Conservation (phyloP, 2,329 filamentous ascomycete species). For the Westerdykella sp. region DNA sequence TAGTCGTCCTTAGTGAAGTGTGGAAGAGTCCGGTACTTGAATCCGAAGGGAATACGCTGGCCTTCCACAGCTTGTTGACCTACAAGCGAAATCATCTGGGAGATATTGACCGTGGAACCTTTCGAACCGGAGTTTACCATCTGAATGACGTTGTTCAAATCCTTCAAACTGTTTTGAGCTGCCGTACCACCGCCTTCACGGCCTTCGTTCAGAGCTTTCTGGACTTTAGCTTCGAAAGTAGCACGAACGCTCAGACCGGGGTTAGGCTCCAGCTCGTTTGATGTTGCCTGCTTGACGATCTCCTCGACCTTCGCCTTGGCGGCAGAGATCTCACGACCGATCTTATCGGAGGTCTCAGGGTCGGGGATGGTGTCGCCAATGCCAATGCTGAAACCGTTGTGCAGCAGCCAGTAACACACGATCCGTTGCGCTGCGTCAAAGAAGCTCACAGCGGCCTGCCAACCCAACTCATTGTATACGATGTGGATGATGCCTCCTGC, state of each 20-base stretch:
- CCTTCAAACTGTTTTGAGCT: constrained; percentile 87
- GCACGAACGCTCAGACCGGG: constrained; percentile 98
- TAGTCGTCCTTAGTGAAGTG: constrained; percentile 99
- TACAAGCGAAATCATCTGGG: constrained; percentile 97
- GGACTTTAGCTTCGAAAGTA: constrained; percentile 96
- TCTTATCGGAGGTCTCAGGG: constrained; percentile 71
- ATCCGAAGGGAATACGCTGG: constrained; percentile 97
- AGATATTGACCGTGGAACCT: constrained; percentile 98
- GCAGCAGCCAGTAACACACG: constrained; percentile 93
- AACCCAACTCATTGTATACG: constrained; percentile 90
- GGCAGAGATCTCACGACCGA: constrained; percentile 72
- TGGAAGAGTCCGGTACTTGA: constrained; percentile 94
- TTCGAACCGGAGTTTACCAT: constrained; percentile 98
- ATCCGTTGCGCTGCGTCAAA: constrained; percentile 94
- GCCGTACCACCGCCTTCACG: constrained; percentile 94
- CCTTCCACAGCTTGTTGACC: constrained; percentile 98
- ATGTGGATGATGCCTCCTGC: constrained; percentile 90
- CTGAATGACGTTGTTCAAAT: constrained; percentile 91
- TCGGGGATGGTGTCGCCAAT: constrained; percentile 98
- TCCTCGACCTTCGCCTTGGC: constrained; percentile 76
- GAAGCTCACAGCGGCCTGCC: constrained; percentile 81
- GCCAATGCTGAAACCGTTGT: constrained; percentile 95
- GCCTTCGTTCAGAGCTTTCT: constrained; percentile 85
- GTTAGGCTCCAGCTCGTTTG: constrained; percentile 81
- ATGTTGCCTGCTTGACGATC: constrained; percentile 71